phyloP scores from a whole-genome alignment of 306 rosid species.

The Benincasa hispida region DNA sequence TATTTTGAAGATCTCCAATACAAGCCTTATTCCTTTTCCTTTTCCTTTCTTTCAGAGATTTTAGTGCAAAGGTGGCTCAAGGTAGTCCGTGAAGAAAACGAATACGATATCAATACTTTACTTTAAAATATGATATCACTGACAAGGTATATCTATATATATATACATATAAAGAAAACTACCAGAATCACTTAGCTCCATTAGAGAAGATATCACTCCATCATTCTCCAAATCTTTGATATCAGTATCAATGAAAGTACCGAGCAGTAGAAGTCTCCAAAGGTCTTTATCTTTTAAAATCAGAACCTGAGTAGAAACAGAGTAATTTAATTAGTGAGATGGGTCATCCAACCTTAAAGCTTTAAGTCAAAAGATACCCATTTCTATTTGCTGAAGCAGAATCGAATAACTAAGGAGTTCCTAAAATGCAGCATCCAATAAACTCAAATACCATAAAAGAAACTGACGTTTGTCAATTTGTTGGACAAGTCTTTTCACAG shows the following conservation, averaged over 20 bases:
- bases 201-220: neutral
- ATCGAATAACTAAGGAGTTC: neutral
- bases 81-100: neutral
- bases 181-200: slow-evolving; percentile 3
- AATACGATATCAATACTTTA: neutral
- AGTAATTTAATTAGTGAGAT: neutral
- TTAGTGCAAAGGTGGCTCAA: slow-evolving; percentile 1
- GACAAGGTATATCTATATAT: neutral
- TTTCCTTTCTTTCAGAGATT: neutral
- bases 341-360: neutral
- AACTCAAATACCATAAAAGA: neutral
- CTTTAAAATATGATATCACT: neutral
- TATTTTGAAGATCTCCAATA: neutral
- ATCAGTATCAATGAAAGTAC: slow-evolving; percentile 1
- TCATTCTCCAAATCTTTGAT: slow-evolving; percentile 3
- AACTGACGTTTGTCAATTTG: neutral
- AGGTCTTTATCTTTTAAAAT: neutral
- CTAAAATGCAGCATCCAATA: neutral
- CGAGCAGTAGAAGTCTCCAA: neutral
- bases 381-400: neutral
- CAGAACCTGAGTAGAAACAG: neutral
- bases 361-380: neutral
- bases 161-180: neutral
- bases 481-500: neutral
- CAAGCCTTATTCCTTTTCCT: neutral